Conservation (phyloP, 2,329 filamentous ascomycete genomes). For the Scleromitrula shiraiana region DNA sequence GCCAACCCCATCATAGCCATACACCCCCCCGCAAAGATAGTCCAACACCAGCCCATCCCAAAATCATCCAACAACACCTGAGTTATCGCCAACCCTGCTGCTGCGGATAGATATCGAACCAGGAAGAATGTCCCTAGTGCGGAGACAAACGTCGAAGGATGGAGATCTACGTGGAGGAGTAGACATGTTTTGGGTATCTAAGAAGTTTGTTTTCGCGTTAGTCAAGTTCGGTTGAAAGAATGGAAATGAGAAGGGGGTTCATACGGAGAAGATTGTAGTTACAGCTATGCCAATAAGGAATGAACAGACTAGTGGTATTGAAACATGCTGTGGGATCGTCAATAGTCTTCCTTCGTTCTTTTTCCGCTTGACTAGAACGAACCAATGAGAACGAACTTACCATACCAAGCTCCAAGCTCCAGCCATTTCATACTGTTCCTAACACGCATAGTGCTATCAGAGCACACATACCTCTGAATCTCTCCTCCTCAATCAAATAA, state of each 20-base stretch:
- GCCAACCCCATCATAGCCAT: not conserved
- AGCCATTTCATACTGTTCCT: not conserved
- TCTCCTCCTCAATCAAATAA: not conserved
- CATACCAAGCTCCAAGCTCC: not conserved
- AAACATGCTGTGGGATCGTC: not conserved
- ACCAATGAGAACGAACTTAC: not conserved
- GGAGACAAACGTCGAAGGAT: not conserved
- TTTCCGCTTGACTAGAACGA: not conserved
- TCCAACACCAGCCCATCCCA: slow-evolving; percentile 2
- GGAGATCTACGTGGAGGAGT: not conserved
- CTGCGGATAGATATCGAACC: not conserved
- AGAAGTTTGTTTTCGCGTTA: not conserved
- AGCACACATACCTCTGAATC: not conserved
- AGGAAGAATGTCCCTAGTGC: not conserved
- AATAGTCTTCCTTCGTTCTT: not conserved
- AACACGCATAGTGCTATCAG: not conserved
- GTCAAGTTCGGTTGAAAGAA: not conserved
- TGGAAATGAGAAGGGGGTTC: not conserved
- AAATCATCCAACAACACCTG: not conserved
- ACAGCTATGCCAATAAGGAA: not conserved
- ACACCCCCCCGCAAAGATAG: not conserved
- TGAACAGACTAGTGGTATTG: not conserved
- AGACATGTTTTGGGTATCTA: not conserved
- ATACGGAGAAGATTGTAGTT: not conserved
- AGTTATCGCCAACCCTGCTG: not conserved